These are phyloP conservation scores for Talinum fruticosum DNA, from an alignment of 148 eudicot species.

Conservation along the genomic window DNA sequence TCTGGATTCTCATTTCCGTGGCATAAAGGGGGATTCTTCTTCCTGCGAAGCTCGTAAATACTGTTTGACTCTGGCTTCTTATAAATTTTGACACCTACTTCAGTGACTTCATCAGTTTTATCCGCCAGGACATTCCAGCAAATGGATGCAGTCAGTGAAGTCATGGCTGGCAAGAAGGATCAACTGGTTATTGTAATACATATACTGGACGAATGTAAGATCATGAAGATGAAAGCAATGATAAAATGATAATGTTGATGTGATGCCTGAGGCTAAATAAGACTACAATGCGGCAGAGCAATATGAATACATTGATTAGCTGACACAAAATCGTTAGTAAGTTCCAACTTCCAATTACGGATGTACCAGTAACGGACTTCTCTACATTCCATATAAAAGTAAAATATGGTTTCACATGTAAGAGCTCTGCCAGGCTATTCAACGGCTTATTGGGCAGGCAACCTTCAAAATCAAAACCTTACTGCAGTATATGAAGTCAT, in stretches of 20 bases:
- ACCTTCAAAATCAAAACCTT: neutral
- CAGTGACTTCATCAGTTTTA: conserved; percentile 83
- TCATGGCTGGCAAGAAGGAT: conserved; percentile 58
- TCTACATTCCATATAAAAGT: neutral
- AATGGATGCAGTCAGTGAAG: conserved; percentile 63
- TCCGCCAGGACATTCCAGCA: conserved; percentile 97
- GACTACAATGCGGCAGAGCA: neutral
- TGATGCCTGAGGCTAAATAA: conserved; percentile 3
- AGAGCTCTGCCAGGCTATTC: neutral
- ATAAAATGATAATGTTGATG: neutral
- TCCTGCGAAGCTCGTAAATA: conserved; percentile 76
- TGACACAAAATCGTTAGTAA: neutral
- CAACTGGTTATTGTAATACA: conserved; percentile 5
- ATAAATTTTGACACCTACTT: conserved; percentile 75
- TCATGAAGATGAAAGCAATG: neutral
- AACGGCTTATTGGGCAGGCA: neutral
- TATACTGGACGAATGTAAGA: neutral
- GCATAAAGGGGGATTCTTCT: conserved; percentile 82
- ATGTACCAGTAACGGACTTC: neutral
- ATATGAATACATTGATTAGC: neutral
- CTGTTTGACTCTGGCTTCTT: conserved; percentile 86
- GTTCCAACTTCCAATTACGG: neutral
- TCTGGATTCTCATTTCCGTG: conserved; percentile 85
- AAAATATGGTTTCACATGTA: neutral
- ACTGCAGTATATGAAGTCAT: neutral